Evolutionary conservation across 495 filamentous ascomycete species (phyloP).

Genomic region (Parachaetomium inaequale): DNA sequence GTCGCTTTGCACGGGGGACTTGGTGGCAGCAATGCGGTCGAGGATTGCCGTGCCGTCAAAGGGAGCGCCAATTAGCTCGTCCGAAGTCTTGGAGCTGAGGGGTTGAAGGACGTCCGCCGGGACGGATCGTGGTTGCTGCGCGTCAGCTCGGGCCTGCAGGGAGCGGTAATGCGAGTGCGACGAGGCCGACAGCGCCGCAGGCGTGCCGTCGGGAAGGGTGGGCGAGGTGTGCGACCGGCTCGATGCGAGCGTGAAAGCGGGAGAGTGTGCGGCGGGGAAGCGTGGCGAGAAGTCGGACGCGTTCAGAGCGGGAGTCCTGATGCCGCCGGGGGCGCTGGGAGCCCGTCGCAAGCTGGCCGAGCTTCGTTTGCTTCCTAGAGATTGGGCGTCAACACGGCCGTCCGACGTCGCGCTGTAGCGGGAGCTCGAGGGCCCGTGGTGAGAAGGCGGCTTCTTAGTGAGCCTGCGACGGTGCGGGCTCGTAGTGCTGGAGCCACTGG

Average conservation of each 20-base stretch:
- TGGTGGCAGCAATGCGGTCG: conserved; percentile 61
- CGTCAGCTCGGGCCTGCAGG: conserved; percentile 12
- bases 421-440: conserved; percentile 41
- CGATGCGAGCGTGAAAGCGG: conserved; percentile 18
- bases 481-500: conserved; percentile 30
- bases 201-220: conserved; percentile 34
- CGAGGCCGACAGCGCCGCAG: conserved; percentile 23
- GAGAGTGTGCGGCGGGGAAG: conserved; percentile 30
- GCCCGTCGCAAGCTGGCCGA: conserved; percentile 60
- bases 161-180: conserved; percentile 19
- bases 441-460: conserved; percentile 51
- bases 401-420: conserved; percentile 37
- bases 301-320: conserved; percentile 34
- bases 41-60: conserved; percentile 68
- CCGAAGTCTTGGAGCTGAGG: conserved; percentile 59
- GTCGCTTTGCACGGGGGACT: conserved; percentile 36
- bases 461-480: conserved; percentile 49
- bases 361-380: conserved; percentile 53
- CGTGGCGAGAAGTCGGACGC: conserved; percentile 46
- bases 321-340: conserved; percentile 59
- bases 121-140: conserved; percentile 24
- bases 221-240: conserved; percentile 36
- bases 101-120: conserved; percentile 38
- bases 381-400: conserved; percentile 50
- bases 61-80: conserved; percentile 67